These are phyloP conservation scores for Elaeis guineensis DNA, from an alignment of 176 grass and related monocot species.

Conservation along the genomic window DNA sequence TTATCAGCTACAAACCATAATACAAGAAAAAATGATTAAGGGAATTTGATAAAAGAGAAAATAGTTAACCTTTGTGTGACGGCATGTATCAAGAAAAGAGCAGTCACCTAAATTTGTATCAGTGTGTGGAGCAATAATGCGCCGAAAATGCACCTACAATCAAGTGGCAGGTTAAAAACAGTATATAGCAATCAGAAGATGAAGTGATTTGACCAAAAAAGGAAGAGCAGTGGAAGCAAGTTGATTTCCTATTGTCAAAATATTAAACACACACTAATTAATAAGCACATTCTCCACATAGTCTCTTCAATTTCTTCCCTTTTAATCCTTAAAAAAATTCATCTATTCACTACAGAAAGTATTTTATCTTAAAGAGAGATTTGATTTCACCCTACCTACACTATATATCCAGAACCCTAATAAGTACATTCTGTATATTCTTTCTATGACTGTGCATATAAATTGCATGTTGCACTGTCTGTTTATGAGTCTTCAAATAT, in stretches of 20 bases:
- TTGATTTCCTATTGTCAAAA: background rate
- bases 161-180: constrained; percentile 21
- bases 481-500: too few relatives aligned
- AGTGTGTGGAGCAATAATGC: constrained; percentile 97
- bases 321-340: too few relatives aligned
- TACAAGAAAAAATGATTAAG: constrained; percentile 1
- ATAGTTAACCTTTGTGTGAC: constrained; percentile 83
- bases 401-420: too few relatives aligned
- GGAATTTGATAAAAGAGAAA: constrained; percentile 20
- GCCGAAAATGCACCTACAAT: constrained; percentile 87
- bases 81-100: constrained; percentile 95
- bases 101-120: constrained; percentile 99
- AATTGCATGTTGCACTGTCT: too few relatives aligned
- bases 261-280: background rate
- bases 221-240: background rate
- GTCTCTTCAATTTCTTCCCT: too few relatives aligned
- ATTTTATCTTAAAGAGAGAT: too few relatives aligned
- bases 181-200: background rate
- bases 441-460: too few relatives aligned
- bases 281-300: background rate
- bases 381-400: too few relatives aligned
- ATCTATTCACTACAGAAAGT: too few relatives aligned
- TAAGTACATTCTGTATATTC: too few relatives aligned
- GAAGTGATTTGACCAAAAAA: constrained; percentile 1
- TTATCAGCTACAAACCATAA: constrained; percentile 9